Evolutionary conservation across 2,329 filamentous ascomycete species (phyloP), one percentile per base, ranked within the genome.

Genomic region (Fusarium drepaniforme): DNA sequence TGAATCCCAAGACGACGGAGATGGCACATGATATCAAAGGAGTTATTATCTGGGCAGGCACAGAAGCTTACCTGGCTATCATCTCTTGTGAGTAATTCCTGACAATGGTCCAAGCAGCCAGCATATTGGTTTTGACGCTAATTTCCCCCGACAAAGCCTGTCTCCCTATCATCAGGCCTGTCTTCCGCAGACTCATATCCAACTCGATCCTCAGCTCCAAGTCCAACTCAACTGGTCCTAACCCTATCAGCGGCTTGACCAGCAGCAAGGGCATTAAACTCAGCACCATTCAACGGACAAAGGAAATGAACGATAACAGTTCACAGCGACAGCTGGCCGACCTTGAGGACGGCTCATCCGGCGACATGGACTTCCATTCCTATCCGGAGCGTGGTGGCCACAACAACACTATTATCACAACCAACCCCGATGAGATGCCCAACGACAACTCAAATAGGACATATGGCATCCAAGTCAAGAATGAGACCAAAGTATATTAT

Each of bases 381-480:
- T 49, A 74, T 13, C 38, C 56, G 23, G 70, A 73, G 18, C 71
- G 61, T 18, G 57, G 49, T n/a, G 57, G 70, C 7, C 8, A 51
- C 4, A 66, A 61, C 12, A 74, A 74, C 8, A 71, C 71, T 8
- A 23, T 56, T 23, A 51, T 74, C 21, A 74, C 58, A 13, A 69
- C 42, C 23, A 28, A 60, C 6, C n/a, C 8, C n/a, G 58, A 71
- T 46, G 71, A 53, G 1, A 18, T 23, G 7, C 71, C 71, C 1
- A 23, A 58, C 5, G 59, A 38, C 25, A 64, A 71, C 9, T 18
- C 35, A 11, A 23, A 37, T 21, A 58, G 18, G n/a, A 1, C 56
- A 11, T 67, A 74, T 13, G 71, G 71, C 12, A 74, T 74, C 18
- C 67, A 74, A 38, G 71, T 74, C 16, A 74, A 74, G 59, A 74